These are phyloP conservation scores for Apostasia shenzhenica DNA, from an alignment of 106 monocot genomes.

Conservation along the genomic window DNA sequence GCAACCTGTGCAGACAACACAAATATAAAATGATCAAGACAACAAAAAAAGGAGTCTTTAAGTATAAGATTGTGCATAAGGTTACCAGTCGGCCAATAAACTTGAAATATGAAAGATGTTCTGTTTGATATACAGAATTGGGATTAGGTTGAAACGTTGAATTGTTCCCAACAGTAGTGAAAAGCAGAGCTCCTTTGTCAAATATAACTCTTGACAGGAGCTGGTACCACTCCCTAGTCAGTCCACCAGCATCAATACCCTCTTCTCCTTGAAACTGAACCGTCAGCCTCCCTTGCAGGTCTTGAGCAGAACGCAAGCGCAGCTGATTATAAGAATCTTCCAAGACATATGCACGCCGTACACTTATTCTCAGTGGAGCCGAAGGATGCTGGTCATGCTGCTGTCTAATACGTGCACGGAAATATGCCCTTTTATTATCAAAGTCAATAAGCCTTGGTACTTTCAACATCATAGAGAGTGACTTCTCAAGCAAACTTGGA, in stretches of 20 bases:
- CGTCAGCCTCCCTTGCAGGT: slow-evolving; percentile 57
- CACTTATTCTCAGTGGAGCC: slow-evolving; percentile 49
- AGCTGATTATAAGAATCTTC: slow-evolving; percentile 83
- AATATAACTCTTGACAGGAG: slow-evolving; percentile 66
- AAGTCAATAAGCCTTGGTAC: slow-evolving; percentile 73
- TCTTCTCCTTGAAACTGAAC: slow-evolving; percentile 85
- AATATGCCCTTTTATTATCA: slow-evolving; percentile 77
- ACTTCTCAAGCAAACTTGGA: slow-evolving; percentile 63
- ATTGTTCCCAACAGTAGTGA: slow-evolving; percentile 74
- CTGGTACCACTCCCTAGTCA: slow-evolving; percentile 84
- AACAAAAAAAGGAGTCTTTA: neutral
- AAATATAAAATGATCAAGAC: neutral
- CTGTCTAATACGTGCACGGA: slow-evolving; percentile 56
- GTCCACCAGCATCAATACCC: slow-evolving; percentile 80
- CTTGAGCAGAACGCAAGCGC: slow-evolving; percentile 43
- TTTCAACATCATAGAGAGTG: slow-evolving; percentile 74
- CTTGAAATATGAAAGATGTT: slow-evolving; percentile 82
- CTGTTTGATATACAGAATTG: slow-evolving; percentile 76
- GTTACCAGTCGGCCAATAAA: slow-evolving; percentile 84
- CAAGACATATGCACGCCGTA: slow-evolving; percentile 62
- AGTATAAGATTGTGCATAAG: neutral
- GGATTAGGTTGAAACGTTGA: slow-evolving; percentile 82
- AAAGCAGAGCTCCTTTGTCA: slow-evolving; percentile 80
- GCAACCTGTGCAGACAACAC: slow-evolving; percentile 42
- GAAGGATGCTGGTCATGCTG: slow-evolving; percentile 59